A percentile compares a stretch with the other conserved stretches of the same genome.
Evolutionary conservation across 768 basidiomycete genomes (phyloP).

Genomic region (Gymnopilus dilepis): DNA sequence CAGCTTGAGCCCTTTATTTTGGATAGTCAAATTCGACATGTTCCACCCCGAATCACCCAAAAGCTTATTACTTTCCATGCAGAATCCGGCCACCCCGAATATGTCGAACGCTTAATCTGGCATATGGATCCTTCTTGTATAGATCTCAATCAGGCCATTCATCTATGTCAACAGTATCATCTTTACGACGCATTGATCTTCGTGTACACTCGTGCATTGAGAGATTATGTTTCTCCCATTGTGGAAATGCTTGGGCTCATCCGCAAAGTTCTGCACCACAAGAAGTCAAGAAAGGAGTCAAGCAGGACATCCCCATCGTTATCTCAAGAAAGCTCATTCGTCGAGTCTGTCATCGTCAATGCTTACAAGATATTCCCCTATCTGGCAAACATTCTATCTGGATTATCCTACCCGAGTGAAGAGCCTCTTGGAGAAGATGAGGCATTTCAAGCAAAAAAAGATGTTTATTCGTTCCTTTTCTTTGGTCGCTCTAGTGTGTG

Average conservation of each 20-base stretch:
- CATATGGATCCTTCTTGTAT: constrained; percentile 90
- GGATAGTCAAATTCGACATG: constrained; percentile 66
- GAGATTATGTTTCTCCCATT: constrained; percentile 88
- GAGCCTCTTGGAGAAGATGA: constrained; percentile 70
- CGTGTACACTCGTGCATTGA: constrained; percentile 87
- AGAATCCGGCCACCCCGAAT: constrained; percentile 67
- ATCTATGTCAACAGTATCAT: constrained; percentile 78
- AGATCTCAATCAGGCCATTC: constrained; percentile 93
- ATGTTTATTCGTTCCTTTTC: constrained; percentile 85
- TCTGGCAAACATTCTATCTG: constrained; percentile 78
- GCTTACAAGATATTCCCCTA: constrained; percentile 95
- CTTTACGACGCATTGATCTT: constrained; percentile 96
- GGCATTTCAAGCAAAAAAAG: constrained; percentile 69
- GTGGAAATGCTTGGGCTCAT: constrained; percentile 85
- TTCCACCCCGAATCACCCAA: constrained; percentile 91
- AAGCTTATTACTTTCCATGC: constrained; percentile 81
- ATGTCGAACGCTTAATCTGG: constrained; percentile 92
- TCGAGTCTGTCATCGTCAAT: constrained; percentile 67
- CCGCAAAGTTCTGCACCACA: constrained; percentile 63
- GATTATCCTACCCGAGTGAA: constrained; percentile 86
- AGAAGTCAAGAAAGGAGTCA: constrained; percentile 43
- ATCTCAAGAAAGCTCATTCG: constrained; percentile 35
- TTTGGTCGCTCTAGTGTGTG: constrained; percentile 79
- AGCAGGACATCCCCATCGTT: constrained; percentile 34
- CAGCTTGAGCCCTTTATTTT: constrained; percentile 86